Evolutionary conservation across 1,284 basidiomycete genomes (phyloP).

Genomic region (Peniophora sp.): DNA sequence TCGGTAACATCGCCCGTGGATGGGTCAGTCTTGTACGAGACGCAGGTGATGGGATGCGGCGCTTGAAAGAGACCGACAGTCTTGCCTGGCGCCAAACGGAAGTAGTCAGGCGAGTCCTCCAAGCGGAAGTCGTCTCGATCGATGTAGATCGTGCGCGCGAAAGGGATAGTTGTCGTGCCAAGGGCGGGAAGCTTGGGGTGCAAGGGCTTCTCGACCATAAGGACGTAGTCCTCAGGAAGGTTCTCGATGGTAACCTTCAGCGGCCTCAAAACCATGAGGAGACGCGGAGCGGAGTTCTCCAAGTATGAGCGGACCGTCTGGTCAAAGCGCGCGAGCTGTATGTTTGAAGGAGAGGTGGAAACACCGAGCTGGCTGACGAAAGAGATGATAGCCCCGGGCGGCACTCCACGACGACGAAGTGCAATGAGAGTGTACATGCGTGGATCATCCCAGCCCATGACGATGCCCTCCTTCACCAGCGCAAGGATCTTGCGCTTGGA

Average conservation of each 20-base stretch:
- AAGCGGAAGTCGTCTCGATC: slow-evolving; percentile 92
- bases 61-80: slow-evolving; percentile 95
- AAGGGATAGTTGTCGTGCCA: slow-evolving; percentile 79
- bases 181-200: slow-evolving; percentile 93
- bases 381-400: slow-evolving; percentile 89
- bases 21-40: slow-evolving; percentile 75
- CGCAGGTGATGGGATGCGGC: slow-evolving; percentile 93
- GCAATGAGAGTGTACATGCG: slow-evolving; percentile 98
- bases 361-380: slow-evolving; percentile 95
- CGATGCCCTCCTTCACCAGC: slow-evolving; percentile 81
- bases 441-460: slow-evolving; percentile 96
- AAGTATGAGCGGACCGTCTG: slow-evolving; percentile 85
- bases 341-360: slow-evolving; percentile 80
- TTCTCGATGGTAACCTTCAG: slow-evolving; percentile 92
- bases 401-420: slow-evolving; percentile 88
- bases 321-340: slow-evolving; percentile 87
- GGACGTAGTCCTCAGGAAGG: slow-evolving; percentile 78
- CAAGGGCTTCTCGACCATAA: slow-evolving; percentile 85
- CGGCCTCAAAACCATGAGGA: slow-evolving; percentile 91
- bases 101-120: slow-evolving; percentile 92
- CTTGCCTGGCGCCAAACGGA: slow-evolving; percentile 95
- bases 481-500: slow-evolving; percentile 95
- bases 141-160: slow-evolving; percentile 89
- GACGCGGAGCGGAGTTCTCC: slow-evolving; percentile 81
- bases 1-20: slow-evolving; percentile 69